Evolutionary conservation across 306 rosid genomes (phyloP).

Genomic region (Trifolium fragiferum): DNA sequence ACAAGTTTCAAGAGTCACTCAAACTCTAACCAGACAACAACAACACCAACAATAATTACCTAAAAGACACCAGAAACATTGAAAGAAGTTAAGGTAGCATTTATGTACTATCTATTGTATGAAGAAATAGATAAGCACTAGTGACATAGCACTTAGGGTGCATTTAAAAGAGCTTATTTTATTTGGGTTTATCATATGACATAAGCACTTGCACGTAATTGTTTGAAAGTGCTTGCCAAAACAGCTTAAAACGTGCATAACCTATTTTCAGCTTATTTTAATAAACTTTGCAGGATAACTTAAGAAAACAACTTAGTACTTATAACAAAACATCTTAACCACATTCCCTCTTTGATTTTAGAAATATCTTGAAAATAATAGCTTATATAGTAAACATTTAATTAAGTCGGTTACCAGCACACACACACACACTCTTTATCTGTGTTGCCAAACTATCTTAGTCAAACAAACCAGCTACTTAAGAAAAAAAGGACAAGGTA

Average conservation of each 20-base stretch:
- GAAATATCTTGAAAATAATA: background rate
- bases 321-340: background rate
- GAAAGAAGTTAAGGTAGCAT: background rate
- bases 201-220: background rate
- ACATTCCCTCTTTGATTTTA: slow-evolving; percentile 1
- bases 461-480: too few species aligned
- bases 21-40: background rate
- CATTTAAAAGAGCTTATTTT: background rate
- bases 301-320: background rate
- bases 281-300: background rate
- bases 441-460: background rate
- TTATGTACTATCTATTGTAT: slow-evolving; percentile 4
- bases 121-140: slow-evolving; percentile 14
- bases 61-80: background rate
- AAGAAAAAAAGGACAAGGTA: too few species aligned
- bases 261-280: background rate
- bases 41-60: background rate
- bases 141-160: slow-evolving; percentile 8
- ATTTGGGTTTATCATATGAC: background rate
- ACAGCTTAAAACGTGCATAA: background rate
- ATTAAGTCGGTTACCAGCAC: background rate
- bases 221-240: background rate
- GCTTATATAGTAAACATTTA: background rate
- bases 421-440: background rate
- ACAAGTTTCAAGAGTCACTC: slow-evolving; percentile 24